Base-by-base conservation (phyloP, 75 land plant species). In the Gnetum montanum region DNA sequence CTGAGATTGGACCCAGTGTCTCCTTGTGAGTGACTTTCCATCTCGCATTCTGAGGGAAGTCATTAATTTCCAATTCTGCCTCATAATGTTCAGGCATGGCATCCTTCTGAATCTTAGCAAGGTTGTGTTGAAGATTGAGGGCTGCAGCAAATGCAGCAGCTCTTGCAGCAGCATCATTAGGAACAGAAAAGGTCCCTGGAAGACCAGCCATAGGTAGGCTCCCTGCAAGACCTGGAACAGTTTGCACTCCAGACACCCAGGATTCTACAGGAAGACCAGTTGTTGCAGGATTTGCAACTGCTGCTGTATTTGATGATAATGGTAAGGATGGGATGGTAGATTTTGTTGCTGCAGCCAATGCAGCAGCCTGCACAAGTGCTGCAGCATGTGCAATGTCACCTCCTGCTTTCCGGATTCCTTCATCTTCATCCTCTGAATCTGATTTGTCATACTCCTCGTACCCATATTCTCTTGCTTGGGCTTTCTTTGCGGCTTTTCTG, bases 1-100 rank as follows among this genome's bases (percentile, higher is more conserved):
- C 98, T 28, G 85, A 83, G 6, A 94, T 94, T n/a, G 97, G 98
- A n/a, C 88, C 91, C 60, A 94, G 52, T 7, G 94, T 89, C 66
- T 94, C 98, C 68, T 85, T 94, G 64, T 94, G 98, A 24, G 98
- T 94, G 1, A 89, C 88, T 62, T 81, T 89, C 96, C 98, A 94
- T 19, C 98, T 76, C 31, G 96, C 96, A 78, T 89, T 88, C 63
- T 94, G 98, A 1, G 98, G 96, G 66, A 94, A 94, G 54, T 90
- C 96, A 61, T 94, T 94, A 29, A 94, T 94, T 63, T 94, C 98
- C 41, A 94, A 61, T 57, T 94, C 98, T 22, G 90, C 95, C 64
- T 90, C 98, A 78, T 94, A 89, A 40, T 85, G 90, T 62, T 89
- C 98, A 23, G 88, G 91, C 73, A 85, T 64, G 6, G 86, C 81